Base-by-base conservation (phyloP, 257 asterid species). In the Plantago major region DNA sequence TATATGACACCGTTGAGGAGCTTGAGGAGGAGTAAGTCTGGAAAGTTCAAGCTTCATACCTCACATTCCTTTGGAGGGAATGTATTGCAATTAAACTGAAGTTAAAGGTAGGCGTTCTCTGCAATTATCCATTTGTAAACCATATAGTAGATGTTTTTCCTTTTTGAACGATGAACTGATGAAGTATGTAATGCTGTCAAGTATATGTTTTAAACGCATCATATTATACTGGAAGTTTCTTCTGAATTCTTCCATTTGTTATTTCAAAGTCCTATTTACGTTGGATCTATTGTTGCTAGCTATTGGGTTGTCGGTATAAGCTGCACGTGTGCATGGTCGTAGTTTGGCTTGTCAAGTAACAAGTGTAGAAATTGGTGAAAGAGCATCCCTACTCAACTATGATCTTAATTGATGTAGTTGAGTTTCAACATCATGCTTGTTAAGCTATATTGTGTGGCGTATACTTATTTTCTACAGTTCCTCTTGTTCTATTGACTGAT, bases 1-100 rank as follows among this genome's bases (percentile, higher is more conserved):
- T 84, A 90, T 75, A 73, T 87, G 87, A 83, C 93, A 49, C 96
- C 97, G 10, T 62, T 85, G 84, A 79, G 85, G 77, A 81, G 82
- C 67, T 64, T 79, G 70, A 79, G 82, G 75, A 74, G 76, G 71
- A 72, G 78, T 48, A 82, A 69, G 70, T 69, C 74, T 19, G 82
- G 83, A 53, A 82, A 77, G 63, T 58, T 72, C 73, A 78, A 68
- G 67, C 74, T 81, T 14, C 77, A 73, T 57, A 78, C 61, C 46
- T 73, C 84, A 26, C 75, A 73, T 57, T 66, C 79, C 12, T 11
- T 70, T 30, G 58, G 76, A 53, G 82, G 88, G 62, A 77, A 70
- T 75, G 71, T 72, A 53, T 45, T 77, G 76, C 82, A 51, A 22
- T 71, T 81, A 50, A 81, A 81, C 74, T 78, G 85, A 86, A 65